Base-by-base conservation (phyloP, 306 rosid genomes). In the Delonix regia region DNA sequence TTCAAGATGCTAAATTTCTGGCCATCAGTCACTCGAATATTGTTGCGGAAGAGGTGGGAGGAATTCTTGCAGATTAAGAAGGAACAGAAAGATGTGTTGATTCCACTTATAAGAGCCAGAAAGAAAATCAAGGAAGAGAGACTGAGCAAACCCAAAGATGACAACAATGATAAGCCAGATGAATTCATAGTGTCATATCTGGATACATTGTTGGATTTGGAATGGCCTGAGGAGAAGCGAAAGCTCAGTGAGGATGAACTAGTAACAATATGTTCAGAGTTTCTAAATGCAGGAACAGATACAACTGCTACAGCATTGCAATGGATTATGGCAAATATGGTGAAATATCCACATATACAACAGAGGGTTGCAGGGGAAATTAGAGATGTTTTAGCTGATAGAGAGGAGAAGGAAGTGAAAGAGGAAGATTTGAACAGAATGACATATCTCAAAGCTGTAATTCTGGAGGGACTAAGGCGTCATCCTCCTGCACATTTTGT, bases 321-420 rank as follows among this genome's bases (percentile, higher is more conserved):
- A 16, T 63, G 69, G 69, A 63, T 63, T 34, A 63, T 63, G 69
- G 69, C 69, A 1, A 63, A 63, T 63, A 7, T 63, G 47, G 69
- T 63, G 69, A 63, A 63, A 0, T 34, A 63, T 0, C 16, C 69
- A 16, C 24, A 63, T 9, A 63, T 18, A 0, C 69, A 63, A 63
- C 25, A 34, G 69, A 63, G 25, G 25, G 2, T 63, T 63, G 69
- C n/a, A 27, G 69, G 34, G 69, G 69, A 63, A 33, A 65, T 65
- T 0, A 65, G 51, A 65, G 71, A 0, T 5, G 71, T 38, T 14
- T 1, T 39, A 0, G 70, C 48, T n/a, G 28, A 64, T 9, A 36
- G 70, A 64, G 16, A 36, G 28, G 70, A 63, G 11, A 64, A 36
- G 24, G 68, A 62, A 34, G 68, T 62, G 5, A 62, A 62, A 62